Conservation (phyloP, 768 basidiomycete species). For the Brasilioporus rufonigricans region DNA sequence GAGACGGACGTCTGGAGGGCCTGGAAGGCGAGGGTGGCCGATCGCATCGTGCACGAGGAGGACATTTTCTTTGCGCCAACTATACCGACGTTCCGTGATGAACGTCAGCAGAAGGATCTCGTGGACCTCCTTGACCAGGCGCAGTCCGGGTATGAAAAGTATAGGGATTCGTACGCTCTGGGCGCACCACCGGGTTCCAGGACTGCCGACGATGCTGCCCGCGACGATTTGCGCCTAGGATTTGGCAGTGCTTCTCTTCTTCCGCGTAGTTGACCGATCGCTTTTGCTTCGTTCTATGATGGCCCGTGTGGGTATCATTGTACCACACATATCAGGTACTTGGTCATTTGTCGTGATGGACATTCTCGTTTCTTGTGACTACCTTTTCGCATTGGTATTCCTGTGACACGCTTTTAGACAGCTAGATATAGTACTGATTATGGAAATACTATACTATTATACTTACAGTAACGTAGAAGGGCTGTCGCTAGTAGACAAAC, state of each 20-base stretch:
- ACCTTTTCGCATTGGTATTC: no score
- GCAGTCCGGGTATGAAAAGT: background rate
- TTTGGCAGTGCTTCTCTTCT: background rate
- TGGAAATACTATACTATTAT: no score
- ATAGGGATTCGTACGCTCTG: background rate
- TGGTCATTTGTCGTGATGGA: no score
- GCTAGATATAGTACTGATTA: no score
- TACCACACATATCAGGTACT: no score
- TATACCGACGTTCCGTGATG: background rate
- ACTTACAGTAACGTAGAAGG: no score
- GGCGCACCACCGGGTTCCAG: no score
- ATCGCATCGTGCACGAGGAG: background rate
- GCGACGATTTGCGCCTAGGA: background rate
- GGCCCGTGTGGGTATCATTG: no score
- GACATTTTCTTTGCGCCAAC: background rate
- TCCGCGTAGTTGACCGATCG: background rate
- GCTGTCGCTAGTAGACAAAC: no score
- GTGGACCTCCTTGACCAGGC: background rate
- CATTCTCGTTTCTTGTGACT: no score
- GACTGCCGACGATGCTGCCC: background rate
- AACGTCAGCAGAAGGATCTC: background rate
- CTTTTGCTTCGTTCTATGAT: background rate
- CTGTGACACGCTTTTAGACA: no score
- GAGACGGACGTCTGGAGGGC: background rate
- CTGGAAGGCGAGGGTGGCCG: background rate